Base-by-base conservation (phyloP, 1,284 basidiomycete species). In the Gymnopus androsaceus region DNA sequence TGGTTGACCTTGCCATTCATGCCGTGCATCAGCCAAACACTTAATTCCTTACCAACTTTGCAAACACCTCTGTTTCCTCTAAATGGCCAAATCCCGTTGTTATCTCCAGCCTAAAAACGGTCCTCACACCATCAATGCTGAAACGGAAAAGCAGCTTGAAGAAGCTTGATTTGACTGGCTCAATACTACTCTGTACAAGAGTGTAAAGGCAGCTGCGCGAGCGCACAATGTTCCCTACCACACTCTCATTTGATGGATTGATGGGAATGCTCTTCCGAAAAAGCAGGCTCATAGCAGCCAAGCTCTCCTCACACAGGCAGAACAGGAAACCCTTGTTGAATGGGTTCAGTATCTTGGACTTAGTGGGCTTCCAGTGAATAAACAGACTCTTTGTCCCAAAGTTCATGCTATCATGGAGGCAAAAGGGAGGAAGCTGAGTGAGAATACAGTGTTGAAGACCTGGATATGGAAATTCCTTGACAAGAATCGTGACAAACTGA, bases 391-490 rank as follows among this genome's bases (percentile, higher is more conserved):
- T 14, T 40, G 46, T 23, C 47, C 49, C 5, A 64, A 63, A 44
- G 68, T 64, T 31, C 21, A 53, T 3, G 54, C 55, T 5, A 50
- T 70, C 8, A 58, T 52, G 42, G 21, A 53, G 34, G 27, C 41
- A 30, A 52, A 45, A 34, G 34, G 33, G 15, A 25, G 19, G 41
- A 47, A 17, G 23, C n/a, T 23, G 27, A 31, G 6, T 49, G 48
- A 8, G 63, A 66, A 40, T 2, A 40, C 28, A 1, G 42, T 36
- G 4, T 55, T 56, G 8, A 58, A 56, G 30, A 54, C 48, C 4
- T 71, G 68, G 69, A 58, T 65, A 21, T 23, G 42, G 8, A 17
- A 55, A 3, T 69, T 68, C 50, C 40, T 51, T 59, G 49, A 34
- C 67, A 53, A 60, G 61, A 5, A 56, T 61, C 19, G 54, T 47